phyloP scores from a whole-genome alignment of 2,329 filamentous ascomycete genomes.

The Teratosphaeria gauchensis region DNA sequence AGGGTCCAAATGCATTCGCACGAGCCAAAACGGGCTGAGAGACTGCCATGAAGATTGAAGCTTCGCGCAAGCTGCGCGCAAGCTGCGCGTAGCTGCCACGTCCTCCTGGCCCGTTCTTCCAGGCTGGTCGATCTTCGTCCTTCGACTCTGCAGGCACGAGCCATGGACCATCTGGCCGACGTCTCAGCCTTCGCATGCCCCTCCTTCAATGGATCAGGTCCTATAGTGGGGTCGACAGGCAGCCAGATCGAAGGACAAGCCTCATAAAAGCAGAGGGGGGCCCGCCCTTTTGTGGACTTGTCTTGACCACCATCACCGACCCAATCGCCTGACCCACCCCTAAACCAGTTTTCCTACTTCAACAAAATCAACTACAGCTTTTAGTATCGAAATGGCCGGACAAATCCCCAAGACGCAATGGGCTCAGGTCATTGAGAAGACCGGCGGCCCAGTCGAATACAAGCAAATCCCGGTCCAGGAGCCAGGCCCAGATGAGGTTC shows the following conservation, averaged over 20 bases:
- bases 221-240: not conserved
- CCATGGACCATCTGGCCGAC: not conserved
- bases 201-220: not conserved
- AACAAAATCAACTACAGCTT: not conserved
- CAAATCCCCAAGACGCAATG: slow-evolving; percentile 71
- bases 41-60: not conserved
- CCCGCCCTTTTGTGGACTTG: not conserved
- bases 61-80: not conserved
- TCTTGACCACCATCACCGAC: not conserved
- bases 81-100: not conserved
- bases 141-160: not conserved
- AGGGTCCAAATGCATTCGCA: not conserved
- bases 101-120: not conserved
- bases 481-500: slow-evolving; percentile 80
- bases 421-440: slow-evolving; percentile 83
- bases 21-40: not conserved
- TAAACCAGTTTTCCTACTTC: not conserved
- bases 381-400: not conserved
- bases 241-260: not conserved
- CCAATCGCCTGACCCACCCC: not conserved
- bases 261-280: not conserved
- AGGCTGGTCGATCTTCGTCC: not conserved
- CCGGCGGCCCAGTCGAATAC: slow-evolving; percentile 59
- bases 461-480: slow-evolving; percentile 73
- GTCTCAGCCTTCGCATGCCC: not conserved